Conservation (phyloP, 2,329 filamentous ascomycete species). For the Clarireedia paspali region DNA sequence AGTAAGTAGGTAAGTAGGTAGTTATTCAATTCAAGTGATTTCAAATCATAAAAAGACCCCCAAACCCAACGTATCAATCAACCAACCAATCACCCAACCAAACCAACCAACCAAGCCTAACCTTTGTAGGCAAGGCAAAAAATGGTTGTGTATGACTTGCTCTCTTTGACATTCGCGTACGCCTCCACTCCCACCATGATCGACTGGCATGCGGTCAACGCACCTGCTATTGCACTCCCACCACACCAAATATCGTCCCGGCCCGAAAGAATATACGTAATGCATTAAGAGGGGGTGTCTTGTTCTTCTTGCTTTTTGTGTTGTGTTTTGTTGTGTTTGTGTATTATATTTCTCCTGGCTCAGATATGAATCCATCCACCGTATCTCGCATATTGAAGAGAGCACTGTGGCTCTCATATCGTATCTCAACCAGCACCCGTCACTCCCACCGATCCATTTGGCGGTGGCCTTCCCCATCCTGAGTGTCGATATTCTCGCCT, state of each 20-base stretch:
- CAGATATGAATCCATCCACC: background rate
- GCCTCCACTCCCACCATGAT: too few species aligned
- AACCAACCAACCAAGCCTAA: background rate
- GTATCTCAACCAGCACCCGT: slow-evolving; percentile 18
- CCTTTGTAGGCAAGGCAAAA: background rate
- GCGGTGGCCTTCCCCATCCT: slow-evolving; percentile 28
- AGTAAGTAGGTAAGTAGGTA: background rate
- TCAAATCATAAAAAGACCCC: background rate
- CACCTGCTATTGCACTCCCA: background rate
- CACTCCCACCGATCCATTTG: slow-evolving; percentile 29
- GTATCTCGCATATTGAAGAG: too few species aligned
- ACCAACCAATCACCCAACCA: background rate
- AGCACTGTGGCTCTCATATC: too few species aligned
- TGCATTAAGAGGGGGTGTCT: background rate
- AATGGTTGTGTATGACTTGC: background rate
- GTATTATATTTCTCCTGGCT: background rate
- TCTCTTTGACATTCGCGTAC: too few species aligned
- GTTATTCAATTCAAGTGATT: background rate
- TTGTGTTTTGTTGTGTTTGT: background rate
- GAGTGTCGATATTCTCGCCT: slow-evolving; percentile 28
- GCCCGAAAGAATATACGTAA: background rate
- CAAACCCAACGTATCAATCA: background rate
- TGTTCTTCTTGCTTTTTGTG: background rate
- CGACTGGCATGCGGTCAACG: too few species aligned
- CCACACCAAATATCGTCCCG: background rate